Evolutionary conservation across 1,284 basidiomycete genomes (phyloP).

Genomic region (Paramarasmius palmivorus): DNA sequence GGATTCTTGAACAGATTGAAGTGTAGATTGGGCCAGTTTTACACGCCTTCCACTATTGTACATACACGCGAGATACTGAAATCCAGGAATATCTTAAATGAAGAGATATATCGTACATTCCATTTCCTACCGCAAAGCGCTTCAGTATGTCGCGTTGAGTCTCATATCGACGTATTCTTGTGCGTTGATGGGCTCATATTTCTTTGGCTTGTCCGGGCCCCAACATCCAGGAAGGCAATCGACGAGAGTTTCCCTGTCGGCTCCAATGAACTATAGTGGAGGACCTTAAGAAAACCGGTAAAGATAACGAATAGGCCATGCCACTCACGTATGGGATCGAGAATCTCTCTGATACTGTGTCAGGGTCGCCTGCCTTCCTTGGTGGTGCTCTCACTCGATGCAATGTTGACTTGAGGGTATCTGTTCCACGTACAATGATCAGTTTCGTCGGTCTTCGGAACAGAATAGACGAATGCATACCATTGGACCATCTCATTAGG

Average conservation of each 20-base stretch:
- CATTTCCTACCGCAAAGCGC: too few relatives aligned
- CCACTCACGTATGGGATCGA: constrained; percentile 56
- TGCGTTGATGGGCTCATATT: constrained; percentile 37
- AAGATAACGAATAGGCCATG: neutral
- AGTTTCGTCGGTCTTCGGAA: neutral
- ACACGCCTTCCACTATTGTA: too few relatives aligned
- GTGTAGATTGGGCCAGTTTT: too few relatives aligned
- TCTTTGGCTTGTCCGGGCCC: constrained; percentile 38
- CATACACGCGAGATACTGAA: too few relatives aligned
- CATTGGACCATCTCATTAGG: constrained; percentile 46
- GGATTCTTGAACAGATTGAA: neutral
- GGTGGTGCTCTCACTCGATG: constrained; percentile 58
- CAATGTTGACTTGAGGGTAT: constrained; percentile 58
- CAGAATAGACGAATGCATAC: constrained; percentile 10
- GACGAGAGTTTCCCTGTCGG: constrained; percentile 39
- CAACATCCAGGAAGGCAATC: constrained; percentile 53
- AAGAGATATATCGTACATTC: too few relatives aligned
- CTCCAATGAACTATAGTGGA: constrained; percentile 21
- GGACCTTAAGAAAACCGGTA: constrained; percentile 10
- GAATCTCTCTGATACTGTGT: constrained; percentile 47
- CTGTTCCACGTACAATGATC: constrained; percentile 16
- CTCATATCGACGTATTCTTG: constrained; percentile 3
- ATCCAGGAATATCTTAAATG: too few relatives aligned
- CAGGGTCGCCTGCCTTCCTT: constrained; percentile 21
- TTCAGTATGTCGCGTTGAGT: neutral